phyloP scores from a whole-genome alignment of 768 basidiomycete species.

The Suillus lakei region DNA sequence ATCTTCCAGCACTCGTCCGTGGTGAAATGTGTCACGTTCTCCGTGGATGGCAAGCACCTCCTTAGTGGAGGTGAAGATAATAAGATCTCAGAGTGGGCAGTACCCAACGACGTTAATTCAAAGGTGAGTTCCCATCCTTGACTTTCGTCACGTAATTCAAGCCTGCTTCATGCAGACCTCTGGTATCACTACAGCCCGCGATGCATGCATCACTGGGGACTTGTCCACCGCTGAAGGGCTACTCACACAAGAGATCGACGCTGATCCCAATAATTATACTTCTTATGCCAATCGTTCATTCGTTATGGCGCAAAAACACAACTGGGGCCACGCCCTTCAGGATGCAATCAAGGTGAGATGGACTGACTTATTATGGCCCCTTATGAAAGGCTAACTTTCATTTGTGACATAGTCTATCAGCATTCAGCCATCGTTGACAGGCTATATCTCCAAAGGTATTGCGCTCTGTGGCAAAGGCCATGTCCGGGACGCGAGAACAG shows the following conservation, averaged over 20 bases:
- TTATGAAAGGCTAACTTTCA: not conserved
- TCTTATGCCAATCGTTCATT: not conserved
- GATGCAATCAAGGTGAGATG: not conserved
- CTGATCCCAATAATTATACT: not conserved
- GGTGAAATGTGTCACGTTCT: not conserved
- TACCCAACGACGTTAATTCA: not conserved
- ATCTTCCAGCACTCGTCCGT: not conserved
- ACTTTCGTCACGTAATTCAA: not conserved
- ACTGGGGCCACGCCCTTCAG: not conserved
- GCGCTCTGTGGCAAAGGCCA: too few species aligned
- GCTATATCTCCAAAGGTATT: too few species aligned
- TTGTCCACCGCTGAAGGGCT: not conserved
- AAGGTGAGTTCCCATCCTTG: not conserved
- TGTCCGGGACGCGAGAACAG: too few species aligned
- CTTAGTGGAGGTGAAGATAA: not conserved
- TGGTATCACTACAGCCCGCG: too few species aligned
- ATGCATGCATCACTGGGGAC: too few species aligned
- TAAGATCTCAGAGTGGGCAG: not conserved
- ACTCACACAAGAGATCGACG: not conserved
- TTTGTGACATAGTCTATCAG: too few species aligned
- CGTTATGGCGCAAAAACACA: not conserved
- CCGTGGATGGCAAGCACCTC: not conserved
- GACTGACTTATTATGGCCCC: not conserved
- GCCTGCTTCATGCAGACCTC: not conserved
- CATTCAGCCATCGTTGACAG: too few species aligned